Conservation (phyloP, 2,329 filamentous ascomycete species). For the Cytospora piceae region DNA sequence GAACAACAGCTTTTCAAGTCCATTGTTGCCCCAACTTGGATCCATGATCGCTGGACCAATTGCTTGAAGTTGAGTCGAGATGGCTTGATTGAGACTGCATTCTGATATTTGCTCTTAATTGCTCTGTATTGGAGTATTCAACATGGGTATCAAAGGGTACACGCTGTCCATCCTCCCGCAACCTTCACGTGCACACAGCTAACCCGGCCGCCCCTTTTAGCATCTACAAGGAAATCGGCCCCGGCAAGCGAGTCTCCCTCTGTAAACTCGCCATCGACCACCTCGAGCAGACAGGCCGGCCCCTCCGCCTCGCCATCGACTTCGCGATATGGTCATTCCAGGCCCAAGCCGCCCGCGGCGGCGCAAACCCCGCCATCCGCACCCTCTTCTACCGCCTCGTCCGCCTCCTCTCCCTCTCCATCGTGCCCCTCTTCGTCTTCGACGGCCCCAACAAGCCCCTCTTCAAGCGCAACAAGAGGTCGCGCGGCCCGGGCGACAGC, state of each 20-base stretch:
- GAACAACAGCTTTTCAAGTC: not conserved
- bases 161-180: slow-evolving; percentile 3
- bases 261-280: slow-evolving; percentile 81
- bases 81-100: slow-evolving; percentile 17
- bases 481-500: slow-evolving; percentile 64
- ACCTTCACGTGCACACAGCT: slow-evolving; percentile 9
- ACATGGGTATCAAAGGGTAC: slow-evolving; percentile 70
- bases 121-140: slow-evolving; percentile 17
- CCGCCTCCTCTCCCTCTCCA: slow-evolving; percentile 51
- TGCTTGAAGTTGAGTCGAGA: slow-evolving; percentile 3
- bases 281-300: slow-evolving; percentile 69
- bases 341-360: slow-evolving; percentile 80
- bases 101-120: not conserved
- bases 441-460: slow-evolving; percentile 59
- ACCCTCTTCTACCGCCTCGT: slow-evolving; percentile 92
- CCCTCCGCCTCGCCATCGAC: slow-evolving; percentile 87
- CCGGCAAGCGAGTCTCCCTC: slow-evolving; percentile 77
- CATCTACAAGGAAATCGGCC: slow-evolving; percentile 87
- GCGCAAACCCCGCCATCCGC: slow-evolving; percentile 84
- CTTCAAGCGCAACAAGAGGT: slow-evolving; percentile 85
- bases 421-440: slow-evolving; percentile 58
- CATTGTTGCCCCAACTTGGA: not conserved
- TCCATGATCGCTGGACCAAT: not conserved
- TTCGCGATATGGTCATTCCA: slow-evolving; percentile 98
- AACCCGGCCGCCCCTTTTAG: slow-evolving; percentile 51